Evolutionary conservation across 495 filamentous ascomycete genomes (phyloP).

Genomic region (Gamarada debralockiae): DNA sequence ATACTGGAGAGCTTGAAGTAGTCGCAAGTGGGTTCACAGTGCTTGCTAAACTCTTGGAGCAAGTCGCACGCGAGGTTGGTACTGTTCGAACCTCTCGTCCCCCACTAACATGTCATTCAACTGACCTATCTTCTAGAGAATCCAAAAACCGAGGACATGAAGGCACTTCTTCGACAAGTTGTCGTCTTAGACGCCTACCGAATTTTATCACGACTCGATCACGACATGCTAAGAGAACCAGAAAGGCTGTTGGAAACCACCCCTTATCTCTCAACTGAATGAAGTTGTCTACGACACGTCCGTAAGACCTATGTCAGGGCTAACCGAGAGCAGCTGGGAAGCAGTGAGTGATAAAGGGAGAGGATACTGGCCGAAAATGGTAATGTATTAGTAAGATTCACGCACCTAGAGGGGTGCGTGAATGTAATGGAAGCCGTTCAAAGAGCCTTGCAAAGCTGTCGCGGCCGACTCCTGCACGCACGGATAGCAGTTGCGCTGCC

Average conservation of each 20-base stretch:
- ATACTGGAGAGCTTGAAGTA: conserved; percentile 17
- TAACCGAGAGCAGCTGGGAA: too few species aligned
- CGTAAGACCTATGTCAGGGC: conserved; percentile 2
- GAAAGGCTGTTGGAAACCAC: conserved; percentile 9
- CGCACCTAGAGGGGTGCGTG: too few species aligned
- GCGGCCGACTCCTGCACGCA: too few species aligned
- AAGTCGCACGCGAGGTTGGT: conserved; percentile 23
- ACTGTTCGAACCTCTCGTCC: background rate
- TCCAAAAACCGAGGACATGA: conserved; percentile 4
- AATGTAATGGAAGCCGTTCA: too few species aligned
- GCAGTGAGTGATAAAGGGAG: too few species aligned
- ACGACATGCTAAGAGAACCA: conserved; percentile 19
- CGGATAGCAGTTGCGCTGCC: too few species aligned
- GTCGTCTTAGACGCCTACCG: conserved; percentile 25
- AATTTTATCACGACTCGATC: conserved; percentile 29
- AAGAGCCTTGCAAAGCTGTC: too few species aligned
- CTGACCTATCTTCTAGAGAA: conserved; percentile 6
- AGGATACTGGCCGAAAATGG: too few species aligned
- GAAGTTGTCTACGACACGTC: conserved; percentile 2
- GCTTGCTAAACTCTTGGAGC: conserved; percentile 24
- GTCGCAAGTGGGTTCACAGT: conserved; percentile 23
- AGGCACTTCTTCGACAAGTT: conserved; percentile 13
- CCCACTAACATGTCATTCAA: too few species aligned
- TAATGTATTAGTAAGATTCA: too few species aligned
- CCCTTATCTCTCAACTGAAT: conserved; percentile 1